Evolutionary conservation across 805 yeast species (phyloP), one percentile per base, ranked within the genome.

Genomic region (Sungouiella thailandica): DNA sequence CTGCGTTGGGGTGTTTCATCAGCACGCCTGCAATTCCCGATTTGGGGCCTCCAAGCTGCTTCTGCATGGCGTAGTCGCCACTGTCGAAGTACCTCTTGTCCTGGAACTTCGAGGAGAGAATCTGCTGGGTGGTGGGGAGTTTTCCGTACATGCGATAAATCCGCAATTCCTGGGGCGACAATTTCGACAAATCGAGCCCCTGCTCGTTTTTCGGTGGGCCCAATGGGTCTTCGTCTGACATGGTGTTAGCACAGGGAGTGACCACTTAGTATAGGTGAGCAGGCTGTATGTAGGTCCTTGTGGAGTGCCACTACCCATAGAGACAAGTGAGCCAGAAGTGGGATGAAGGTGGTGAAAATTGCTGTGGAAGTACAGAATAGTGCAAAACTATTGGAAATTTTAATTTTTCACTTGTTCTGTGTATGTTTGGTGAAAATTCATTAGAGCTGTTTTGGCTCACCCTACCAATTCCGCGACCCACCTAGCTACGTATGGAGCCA

Each of bases 31-130:
- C 65, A 5, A 61, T 61, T 48, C 48, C 62, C 37, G 46, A 35
- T 31, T 51, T 52, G 25, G 44, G 44, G 5, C 52, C 53, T 5
- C 65, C 70, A 20, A 59, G 46, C 46, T 65, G 73, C 37, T 66
- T 66, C 36, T 78, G 83, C 72, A 88, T 74, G 8, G 96, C 96
- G 58, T 88, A 88, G 60, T 88, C 97, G 7, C 96, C 96, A 41
- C 94, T 83, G 53, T 88, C 97, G 52, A 88, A 89, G 58, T 83
- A 88, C 64, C 87, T 89, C 49, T 95, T 76, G 44, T 88, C 96
- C 58, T 83, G 84, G 49, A 85, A 64, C 54, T 83, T 85, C 41
- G 81, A 76, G 32, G 82, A 72, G 32, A 88, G 67, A 14, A 88
- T 66, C 43, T 87, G 95, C 36, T 81, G 80, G 37, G 77, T 80